Conservation (phyloP, 345 rosid species). For the Melaleuca alternifolia region DNA sequence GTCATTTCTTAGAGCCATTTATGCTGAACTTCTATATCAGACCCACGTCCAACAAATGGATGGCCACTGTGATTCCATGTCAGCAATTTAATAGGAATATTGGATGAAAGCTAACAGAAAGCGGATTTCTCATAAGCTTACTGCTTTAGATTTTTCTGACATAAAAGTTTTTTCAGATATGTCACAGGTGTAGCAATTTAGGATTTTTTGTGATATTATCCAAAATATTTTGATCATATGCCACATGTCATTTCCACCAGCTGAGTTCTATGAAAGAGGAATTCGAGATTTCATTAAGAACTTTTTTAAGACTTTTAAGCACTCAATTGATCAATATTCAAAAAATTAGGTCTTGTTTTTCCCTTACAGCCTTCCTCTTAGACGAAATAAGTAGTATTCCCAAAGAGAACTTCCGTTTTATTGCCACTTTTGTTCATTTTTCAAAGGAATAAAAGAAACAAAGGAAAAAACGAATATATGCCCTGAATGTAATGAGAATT, state of each 20-base stretch:
- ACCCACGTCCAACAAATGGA: background rate
- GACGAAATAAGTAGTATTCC: background rate
- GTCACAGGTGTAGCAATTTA: background rate
- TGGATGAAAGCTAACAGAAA: background rate
- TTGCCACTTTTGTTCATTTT: background rate
- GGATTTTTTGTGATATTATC: background rate
- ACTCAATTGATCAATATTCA: background rate
- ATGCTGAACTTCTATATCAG: background rate
- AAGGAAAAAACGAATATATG: background rate
- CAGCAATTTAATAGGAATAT: fast-evolving
- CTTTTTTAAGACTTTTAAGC: background rate
- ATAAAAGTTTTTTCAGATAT: background rate
- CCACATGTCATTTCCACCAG: background rate
- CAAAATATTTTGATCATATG: background rate
- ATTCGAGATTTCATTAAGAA: background rate
- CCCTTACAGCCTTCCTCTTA: background rate
- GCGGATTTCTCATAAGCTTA: background rate
- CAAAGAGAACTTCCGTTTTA: background rate
- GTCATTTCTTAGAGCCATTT: background rate
- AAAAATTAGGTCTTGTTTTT: background rate
- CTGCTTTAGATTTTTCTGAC: background rate
- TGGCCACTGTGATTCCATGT: background rate
- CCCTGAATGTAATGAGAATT: background rate
- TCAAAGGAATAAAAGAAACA: background rate
- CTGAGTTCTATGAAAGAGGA: background rate